Base-by-base conservation (phyloP, 305 asterid genomes). In the Vinca major region DNA sequence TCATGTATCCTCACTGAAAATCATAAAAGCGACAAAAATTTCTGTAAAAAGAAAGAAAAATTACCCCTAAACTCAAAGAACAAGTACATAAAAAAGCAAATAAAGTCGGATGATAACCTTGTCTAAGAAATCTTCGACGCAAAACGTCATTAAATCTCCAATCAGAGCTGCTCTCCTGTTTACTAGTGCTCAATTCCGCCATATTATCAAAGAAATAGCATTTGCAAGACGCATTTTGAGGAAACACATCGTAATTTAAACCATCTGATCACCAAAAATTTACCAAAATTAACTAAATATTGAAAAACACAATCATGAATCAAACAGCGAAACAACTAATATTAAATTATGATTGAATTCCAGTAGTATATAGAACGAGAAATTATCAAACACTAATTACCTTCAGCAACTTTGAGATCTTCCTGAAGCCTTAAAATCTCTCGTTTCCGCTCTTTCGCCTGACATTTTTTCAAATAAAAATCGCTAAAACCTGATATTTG, bases 71-170 rank as follows among this genome's bases (percentile, higher is more conserved):
- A 54, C 19, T 3, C 67, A 68, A 51, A 72, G 51, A 43, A 67
- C 39, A 63, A 41, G 71, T 51, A 65, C 33, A 26, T 26, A 68
- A 66, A 70, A 62, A 48, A 54, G 26, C 2, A 11, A 56, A 21
- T 37, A 37, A 39, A 69, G 36, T 54, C 8, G 57, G 66, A 74
- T 50, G 13, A 62, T 52, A 49, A 91, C 98, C 97, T 88, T 88
- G 98, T 88, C 98, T 88, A 67, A 91, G 89, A 83, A 94, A 94
- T 77, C 97, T 80, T 37, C 98, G 87, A 71, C 84, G 85, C 78
- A 94, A 83, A 72, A 91, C 91, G 64, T 88, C 98, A 73, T 69
- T 78, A 60, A 75, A 79, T 70, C 86, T 82, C 65, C 75, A 72
- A 69, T 78, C 86, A 55, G 75, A 70, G 44, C 78, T 72, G 57